These are phyloP conservation scores for Rubus idaeus DNA, from an alignment of 306 rosid genomes.

Conservation along the genomic window DNA sequence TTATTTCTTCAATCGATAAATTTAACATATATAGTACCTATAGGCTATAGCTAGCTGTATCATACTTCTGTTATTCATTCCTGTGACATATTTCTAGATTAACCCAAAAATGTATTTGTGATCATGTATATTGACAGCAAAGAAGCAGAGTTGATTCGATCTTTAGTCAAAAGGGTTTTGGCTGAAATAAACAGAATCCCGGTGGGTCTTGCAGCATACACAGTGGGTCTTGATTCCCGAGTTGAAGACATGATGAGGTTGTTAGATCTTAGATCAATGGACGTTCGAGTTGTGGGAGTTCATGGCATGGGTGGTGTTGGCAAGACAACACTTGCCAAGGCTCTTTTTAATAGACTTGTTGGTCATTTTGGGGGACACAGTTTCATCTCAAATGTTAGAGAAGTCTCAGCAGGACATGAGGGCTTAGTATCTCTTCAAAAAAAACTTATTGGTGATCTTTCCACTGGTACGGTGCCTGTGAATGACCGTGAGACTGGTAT, in stretches of 20 bases:
- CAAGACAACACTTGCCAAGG: conserved; percentile 59
- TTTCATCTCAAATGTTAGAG: conserved; percentile 53
- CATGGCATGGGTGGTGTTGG: conserved; percentile 61
- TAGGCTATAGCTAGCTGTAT: background rate
- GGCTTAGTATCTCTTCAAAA: conserved; percentile 42
- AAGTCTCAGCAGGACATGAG: conserved; percentile 23
- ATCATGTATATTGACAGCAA: conserved; percentile 21
- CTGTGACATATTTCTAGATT: conserved; percentile 6
- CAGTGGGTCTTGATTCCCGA: conserved; percentile 51
- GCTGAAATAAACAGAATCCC: conserved; percentile 46
- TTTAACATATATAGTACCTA: too few relatives aligned
- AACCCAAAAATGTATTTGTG: background rate
- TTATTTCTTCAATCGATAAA: too few relatives aligned
- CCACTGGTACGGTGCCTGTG: background rate
- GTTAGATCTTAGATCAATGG: conserved; percentile 41
- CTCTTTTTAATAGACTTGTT: conserved; percentile 43
- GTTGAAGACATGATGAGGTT: conserved; percentile 26
- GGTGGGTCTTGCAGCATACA: conserved; percentile 24
- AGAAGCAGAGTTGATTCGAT: conserved; percentile 18
- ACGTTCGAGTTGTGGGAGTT: conserved; percentile 38
- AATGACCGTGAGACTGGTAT: conserved; percentile 22
- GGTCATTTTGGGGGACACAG: conserved; percentile 30
- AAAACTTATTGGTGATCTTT: conserved; percentile 15
- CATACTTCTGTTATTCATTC: background rate
- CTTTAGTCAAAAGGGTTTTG: conserved; percentile 34